Percentiles rank a stretch among this genome's conserved stretches.
These are phyloP conservation scores for Farysia itapuensis DNA, from an alignment of 1,284 basidiomycete genomes.

Conservation along the genomic window DNA sequence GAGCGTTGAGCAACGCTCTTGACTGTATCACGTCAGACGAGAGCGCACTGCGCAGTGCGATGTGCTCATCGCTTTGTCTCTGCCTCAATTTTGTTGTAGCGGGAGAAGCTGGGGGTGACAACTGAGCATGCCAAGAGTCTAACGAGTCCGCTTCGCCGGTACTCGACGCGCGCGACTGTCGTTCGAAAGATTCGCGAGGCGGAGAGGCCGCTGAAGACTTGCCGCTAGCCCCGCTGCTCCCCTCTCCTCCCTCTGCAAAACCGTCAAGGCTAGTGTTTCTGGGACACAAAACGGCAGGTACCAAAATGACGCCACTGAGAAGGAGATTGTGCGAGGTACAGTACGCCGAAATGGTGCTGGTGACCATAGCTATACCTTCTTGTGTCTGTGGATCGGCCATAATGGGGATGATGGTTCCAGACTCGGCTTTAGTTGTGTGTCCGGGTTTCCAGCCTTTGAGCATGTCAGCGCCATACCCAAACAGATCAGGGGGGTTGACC, in stretches of 20 bases:
- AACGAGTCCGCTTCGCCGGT: constrained; percentile 1
- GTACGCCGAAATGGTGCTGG: constrained; percentile 40
- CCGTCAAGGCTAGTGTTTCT: constrained; percentile 14
- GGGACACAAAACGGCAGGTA: constrained; percentile 36
- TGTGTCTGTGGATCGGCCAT: constrained; percentile 34
- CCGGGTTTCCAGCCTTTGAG: constrained; percentile 47
- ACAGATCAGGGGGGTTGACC: constrained; percentile 32
- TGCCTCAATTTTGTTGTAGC: constrained; percentile 9
- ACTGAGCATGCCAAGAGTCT: constrained; percentile 12
- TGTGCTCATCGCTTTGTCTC: constrained; percentile 26
- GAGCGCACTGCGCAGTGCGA: constrained; percentile 24
- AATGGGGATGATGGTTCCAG: constrained; percentile 43
- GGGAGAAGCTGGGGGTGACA: constrained; percentile 31
- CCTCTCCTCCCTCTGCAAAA: constrained; percentile 7
- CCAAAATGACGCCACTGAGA: constrained; percentile 32
- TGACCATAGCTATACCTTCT: constrained; percentile 35
- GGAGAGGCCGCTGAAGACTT: background rate
- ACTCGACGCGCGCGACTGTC: background rate
- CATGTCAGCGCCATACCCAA: constrained; percentile 42
- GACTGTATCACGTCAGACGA: constrained; percentile 34
- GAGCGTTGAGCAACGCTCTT: constrained; percentile 28
- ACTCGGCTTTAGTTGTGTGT: constrained; percentile 6
- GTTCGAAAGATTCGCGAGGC: background rate
- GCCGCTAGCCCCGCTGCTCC: constrained; percentile 3
- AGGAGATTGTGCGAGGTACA: constrained; percentile 36